Evolutionary conservation across 768 basidiomycete species (phyloP).

Genomic region (Trametes meyenii): DNA sequence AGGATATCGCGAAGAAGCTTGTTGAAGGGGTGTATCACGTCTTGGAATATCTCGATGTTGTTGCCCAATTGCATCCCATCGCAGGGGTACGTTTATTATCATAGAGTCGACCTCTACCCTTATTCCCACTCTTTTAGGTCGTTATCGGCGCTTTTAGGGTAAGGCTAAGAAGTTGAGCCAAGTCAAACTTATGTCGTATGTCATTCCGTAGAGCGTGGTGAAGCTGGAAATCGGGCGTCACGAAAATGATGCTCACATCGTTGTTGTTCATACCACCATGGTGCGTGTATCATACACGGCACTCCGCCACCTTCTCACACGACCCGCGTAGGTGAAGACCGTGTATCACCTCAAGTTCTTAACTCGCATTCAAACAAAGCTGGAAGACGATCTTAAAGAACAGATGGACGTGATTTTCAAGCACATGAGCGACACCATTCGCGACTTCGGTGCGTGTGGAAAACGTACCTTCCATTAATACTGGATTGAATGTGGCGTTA

Average conservation of each 20-base stretch:
- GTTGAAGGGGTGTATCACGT: background rate
- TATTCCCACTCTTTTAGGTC: background rate
- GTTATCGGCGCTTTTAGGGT: background rate
- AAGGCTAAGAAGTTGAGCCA: background rate
- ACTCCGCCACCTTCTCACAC: background rate
- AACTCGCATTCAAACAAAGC: background rate
- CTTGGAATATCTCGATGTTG: background rate
- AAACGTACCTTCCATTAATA: too few species aligned
- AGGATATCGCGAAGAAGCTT: conserved; percentile 2
- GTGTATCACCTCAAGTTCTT: conserved; percentile 11
- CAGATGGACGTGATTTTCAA: background rate
- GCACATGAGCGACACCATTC: background rate
- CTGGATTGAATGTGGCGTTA: background rate
- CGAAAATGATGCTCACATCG: conserved; percentile 13
- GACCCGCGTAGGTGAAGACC: background rate
- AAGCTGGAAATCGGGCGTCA: background rate
- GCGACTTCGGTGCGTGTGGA: background rate
- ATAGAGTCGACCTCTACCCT: background rate
- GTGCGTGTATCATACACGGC: background rate
- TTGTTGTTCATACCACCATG: conserved; percentile 6
- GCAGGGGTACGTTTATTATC: background rate
- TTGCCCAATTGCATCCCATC: background rate
- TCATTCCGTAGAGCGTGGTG: background rate
- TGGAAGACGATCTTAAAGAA: background rate
- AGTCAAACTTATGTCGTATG: background rate